These are phyloP conservation scores for Pachysolen tannophilus DNA, from an alignment of 805 yeast genomes.

Conservation along the genomic window DNA sequence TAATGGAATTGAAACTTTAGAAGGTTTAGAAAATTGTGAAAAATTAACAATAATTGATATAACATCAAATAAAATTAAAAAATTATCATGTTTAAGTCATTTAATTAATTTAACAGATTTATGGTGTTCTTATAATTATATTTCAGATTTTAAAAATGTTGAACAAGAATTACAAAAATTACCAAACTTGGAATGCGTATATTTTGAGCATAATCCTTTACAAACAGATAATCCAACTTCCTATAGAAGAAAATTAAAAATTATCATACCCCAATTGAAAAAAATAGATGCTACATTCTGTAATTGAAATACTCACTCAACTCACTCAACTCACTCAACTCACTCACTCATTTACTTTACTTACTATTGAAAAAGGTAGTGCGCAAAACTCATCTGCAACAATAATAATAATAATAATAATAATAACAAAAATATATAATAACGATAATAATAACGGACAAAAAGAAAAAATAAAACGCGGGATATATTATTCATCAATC, in stretches of 20 bases:
- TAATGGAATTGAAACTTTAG: conserved; percentile 68
- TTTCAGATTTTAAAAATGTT: conserved; percentile 63
- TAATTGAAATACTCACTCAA: too few species aligned
- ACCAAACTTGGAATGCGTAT: conserved; percentile 73
- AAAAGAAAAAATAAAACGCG: too few species aligned
- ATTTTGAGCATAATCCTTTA: conserved; percentile 89
- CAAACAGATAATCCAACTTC: conserved; percentile 68
- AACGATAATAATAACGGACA: too few species aligned
- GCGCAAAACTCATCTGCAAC: too few species aligned
- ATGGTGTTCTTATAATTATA: conserved; percentile 82
- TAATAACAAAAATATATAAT: too few species aligned
- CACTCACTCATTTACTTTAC: too few species aligned
- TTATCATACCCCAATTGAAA: conserved; percentile 58
- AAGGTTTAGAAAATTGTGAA: conserved; percentile 63
- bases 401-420: too few species aligned
- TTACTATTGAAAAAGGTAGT: too few species aligned
- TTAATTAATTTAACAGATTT: conserved; percentile 73
- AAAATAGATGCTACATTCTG: conserved; percentile 91
- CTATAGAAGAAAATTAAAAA: conserved; percentile 74
- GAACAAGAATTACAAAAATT: conserved; percentile 55
- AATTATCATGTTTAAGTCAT: conserved; percentile 58
- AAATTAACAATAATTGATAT: conserved; percentile 73
- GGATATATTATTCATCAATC: too few species aligned
- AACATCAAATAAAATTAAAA: conserved; percentile 61
- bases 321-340: too few species aligned